Evolutionary conservation across 2,329 filamentous ascomycete species (phyloP).

Genomic region (Penicillium sp.): DNA sequence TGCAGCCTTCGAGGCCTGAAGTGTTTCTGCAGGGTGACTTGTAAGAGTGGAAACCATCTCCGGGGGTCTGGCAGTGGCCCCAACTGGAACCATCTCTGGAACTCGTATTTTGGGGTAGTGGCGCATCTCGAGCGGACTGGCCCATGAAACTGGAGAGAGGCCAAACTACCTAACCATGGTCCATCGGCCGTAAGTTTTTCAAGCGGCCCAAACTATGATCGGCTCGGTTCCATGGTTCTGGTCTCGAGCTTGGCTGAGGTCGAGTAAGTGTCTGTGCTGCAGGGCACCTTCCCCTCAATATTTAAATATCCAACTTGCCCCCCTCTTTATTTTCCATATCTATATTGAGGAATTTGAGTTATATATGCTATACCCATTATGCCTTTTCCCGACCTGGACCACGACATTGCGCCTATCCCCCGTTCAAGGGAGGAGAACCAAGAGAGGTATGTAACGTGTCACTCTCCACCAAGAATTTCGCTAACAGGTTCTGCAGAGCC

Average conservation of each 20-base stretch:
- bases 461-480: background rate
- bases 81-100: background rate
- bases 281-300: constrained; percentile 8
- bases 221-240: constrained; percentile 21
- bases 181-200: constrained; percentile 17
- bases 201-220: constrained; percentile 22
- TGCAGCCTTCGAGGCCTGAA: no score
- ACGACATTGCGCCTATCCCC: constrained; percentile 33
- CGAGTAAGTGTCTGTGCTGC: background rate
- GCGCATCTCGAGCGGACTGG: background rate
- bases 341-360: background rate
- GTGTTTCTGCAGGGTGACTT: background rate
- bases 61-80: background rate
- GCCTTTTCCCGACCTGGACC: constrained; percentile 29
- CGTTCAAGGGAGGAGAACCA: constrained; percentile 46
- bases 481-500: constrained; percentile 52
- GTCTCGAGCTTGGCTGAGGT: constrained; percentile 1
- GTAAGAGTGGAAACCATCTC: background rate
- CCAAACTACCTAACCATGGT: background rate
- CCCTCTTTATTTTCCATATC: background rate
- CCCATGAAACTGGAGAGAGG: background rate
- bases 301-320: constrained; percentile 11
- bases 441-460: constrained; percentile 37
- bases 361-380: constrained; percentile 12
- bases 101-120: constrained; percentile 4